A percentile compares a stretch with the other conserved stretches of the same genome.
Evolutionary conservation across 2,329 filamentous ascomycete genomes (phyloP).

Genomic region (Coniochaeta hoffmannii): DNA sequence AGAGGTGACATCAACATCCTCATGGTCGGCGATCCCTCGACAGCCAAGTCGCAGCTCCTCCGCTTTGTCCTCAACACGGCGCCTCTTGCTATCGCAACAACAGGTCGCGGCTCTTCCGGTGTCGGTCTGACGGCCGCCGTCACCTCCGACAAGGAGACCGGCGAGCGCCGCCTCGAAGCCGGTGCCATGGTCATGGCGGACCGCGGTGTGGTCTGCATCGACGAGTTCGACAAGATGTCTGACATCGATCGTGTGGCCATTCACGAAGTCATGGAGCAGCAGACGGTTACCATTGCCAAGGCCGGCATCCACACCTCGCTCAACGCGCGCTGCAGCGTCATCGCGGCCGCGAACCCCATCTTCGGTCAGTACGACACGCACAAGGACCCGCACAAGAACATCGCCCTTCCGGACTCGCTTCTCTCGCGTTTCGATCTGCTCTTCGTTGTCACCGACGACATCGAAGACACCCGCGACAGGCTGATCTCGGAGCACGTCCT

Average conservation of each 20-base stretch:
- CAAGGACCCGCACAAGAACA: constrained; percentile 98
- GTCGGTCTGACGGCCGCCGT: constrained; percentile 97
- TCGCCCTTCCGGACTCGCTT: constrained; percentile 90
- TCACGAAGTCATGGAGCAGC: constrained; percentile 99
- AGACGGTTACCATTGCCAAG: constrained; percentile 98
- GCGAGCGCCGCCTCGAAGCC: constrained; percentile 87
- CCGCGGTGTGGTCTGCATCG: constrained; percentile 95
- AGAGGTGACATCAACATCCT: constrained; percentile 98
- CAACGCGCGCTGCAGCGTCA: constrained; percentile 92
- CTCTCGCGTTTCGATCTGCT: constrained; percentile 97
- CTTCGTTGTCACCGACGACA: constrained; percentile 96
- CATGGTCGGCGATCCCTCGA: constrained; percentile 98
- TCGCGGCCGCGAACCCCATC: constrained; percentile 94
- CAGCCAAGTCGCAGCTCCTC: constrained; percentile 94
- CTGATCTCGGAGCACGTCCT: constrained; percentile 94
- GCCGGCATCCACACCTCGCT: constrained; percentile 96
- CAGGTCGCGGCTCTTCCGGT: constrained; percentile 90
- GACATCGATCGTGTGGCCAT: constrained; percentile 97
- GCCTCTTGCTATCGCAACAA: constrained; percentile 92
- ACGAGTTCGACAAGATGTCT: constrained; percentile 99
- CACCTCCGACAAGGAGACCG: constrained; percentile 94
- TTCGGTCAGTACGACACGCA: constrained; percentile 98
- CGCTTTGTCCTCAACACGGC: constrained; percentile 97
- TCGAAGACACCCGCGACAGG: constrained; percentile 86
- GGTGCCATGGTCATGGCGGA: constrained; percentile 99